A percentile compares a stretch with the other conserved stretches of the same genome.
Evolutionary conservation across 805 yeast species (phyloP).

Genomic region (Yamadazyma sp.): DNA sequence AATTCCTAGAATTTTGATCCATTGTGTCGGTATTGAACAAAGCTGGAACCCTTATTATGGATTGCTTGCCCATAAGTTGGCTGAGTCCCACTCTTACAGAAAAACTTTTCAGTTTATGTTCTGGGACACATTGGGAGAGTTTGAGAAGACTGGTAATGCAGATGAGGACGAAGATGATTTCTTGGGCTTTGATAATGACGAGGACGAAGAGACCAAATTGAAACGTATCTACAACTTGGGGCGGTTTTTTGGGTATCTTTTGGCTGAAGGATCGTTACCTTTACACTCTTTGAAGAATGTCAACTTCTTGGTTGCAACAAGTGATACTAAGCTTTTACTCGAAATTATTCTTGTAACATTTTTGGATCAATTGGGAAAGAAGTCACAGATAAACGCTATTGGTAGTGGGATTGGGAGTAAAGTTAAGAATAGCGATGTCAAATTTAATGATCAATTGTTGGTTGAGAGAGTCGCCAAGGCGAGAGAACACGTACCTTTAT

Average conservation of each 20-base stretch:
- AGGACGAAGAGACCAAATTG: constrained; percentile 55
- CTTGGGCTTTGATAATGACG: constrained; percentile 35
- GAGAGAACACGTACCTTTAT: constrained; percentile 54
- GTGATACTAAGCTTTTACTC: constrained; percentile 64
- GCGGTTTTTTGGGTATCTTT: constrained; percentile 71
- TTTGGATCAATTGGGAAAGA: constrained; percentile 62
- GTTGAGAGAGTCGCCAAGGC: constrained; percentile 54
- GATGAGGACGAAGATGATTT: constrained; percentile 41
- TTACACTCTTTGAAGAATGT: constrained; percentile 71
- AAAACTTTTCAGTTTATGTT: constrained; percentile 85
- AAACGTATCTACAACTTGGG: constrained; percentile 71
- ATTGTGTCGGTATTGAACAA: constrained; percentile 82
- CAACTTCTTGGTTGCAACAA: constrained; percentile 67
- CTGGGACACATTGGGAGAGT: constrained; percentile 80
- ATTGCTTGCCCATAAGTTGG: constrained; percentile 69
- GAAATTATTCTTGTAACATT: constrained; percentile 73
- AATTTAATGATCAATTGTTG: constrained; percentile 49
- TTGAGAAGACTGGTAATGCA: constrained; percentile 51
- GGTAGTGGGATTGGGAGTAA: constrained; percentile 42
- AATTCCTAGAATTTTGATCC: constrained; percentile 79
- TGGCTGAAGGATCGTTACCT: constrained; percentile 72
- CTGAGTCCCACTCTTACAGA: constrained; percentile 70
- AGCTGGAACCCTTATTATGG: constrained; percentile 90
- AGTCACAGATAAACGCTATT: constrained; percentile 49
- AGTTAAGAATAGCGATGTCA: constrained; percentile 28